A percentile compares a stretch with the other conserved stretches of the same genome.
These are phyloP conservation scores for Pseudisothecium myosuroides DNA, from an alignment of 225 moss, liverwort and hornwort genomes.

Conservation along the genomic window DNA sequence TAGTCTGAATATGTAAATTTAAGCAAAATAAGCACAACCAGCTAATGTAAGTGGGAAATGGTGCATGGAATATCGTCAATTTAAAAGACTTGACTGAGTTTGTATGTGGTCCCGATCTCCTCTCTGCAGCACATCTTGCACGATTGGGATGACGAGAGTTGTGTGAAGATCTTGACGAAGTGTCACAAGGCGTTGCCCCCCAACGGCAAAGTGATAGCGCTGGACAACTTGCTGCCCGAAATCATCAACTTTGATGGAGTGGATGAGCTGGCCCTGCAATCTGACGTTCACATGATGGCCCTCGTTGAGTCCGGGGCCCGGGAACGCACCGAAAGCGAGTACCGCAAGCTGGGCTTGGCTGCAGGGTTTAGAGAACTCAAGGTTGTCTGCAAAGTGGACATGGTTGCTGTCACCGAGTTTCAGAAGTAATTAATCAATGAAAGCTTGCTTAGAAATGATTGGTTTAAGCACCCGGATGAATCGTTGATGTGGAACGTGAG, in stretches of 20 bases:
- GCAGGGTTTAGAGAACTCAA: not conserved
- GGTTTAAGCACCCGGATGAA: too few species aligned
- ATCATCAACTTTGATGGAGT: not conserved
- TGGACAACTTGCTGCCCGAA: not conserved
- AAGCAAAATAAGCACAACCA: not conserved
- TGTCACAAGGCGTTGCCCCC: not conserved
- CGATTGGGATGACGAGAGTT: conserved; percentile 20
- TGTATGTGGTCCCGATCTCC: not conserved
- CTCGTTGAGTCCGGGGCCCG: not conserved
- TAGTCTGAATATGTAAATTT: too few species aligned
- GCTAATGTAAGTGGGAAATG: not conserved
- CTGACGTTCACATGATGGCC: conserved; percentile 2
- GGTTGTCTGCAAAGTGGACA: not conserved
- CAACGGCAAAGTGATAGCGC: conserved; percentile 2
- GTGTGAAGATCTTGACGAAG: conserved; percentile 13
- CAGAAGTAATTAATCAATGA: too few species aligned
- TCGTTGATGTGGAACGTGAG: too few species aligned
- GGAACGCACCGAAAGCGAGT: not conserved
- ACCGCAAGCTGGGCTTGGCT: not conserved
- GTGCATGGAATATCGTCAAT: not conserved
- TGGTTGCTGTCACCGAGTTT: not conserved
- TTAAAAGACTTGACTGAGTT: not conserved
- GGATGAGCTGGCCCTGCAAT: not conserved
- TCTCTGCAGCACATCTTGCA: conserved; percentile 7
- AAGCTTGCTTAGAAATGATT: too few species aligned